Evolutionary conservation across 108 stramenopile species (phyloP).

Genomic region (Cylindrotheca fusiformis): DNA sequence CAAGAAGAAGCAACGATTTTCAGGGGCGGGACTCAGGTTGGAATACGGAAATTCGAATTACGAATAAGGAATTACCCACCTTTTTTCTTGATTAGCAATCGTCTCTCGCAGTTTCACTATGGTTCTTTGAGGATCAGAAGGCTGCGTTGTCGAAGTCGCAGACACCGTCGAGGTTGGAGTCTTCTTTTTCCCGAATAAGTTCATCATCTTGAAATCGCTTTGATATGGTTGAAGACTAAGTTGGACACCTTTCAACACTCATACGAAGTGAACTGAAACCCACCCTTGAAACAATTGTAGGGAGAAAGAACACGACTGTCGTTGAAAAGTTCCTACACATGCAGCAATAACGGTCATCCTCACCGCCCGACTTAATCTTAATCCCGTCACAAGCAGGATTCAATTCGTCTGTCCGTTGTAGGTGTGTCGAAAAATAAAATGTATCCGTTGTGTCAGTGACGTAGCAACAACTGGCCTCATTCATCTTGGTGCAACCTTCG

Average conservation of each 20-base stretch:
- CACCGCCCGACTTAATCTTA: too few species aligned
- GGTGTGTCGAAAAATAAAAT: too few species aligned
- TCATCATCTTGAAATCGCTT: constrained; percentile 14
- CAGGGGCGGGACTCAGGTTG: constrained; percentile 1
- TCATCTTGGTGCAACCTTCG: constrained; percentile 3
- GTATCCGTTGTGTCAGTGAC: too few species aligned
- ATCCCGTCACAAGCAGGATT: too few species aligned
- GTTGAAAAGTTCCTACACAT: background rate
- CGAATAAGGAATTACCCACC: constrained; percentile 57
- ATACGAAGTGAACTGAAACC: background rate
- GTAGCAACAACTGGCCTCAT: too few species aligned
- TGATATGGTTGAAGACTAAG: too few species aligned
- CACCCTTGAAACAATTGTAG: too few species aligned
- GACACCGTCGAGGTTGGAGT: constrained; percentile 33
- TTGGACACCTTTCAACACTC: background rate
- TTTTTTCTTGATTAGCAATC: constrained; percentile 81
- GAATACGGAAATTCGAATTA: constrained; percentile 10
- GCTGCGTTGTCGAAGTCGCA: constrained; percentile 29
- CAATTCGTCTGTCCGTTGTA: too few species aligned
- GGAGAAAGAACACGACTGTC: background rate
- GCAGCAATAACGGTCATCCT: too few species aligned
- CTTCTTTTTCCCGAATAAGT: constrained; percentile 52
- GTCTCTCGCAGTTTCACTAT: constrained; percentile 68
- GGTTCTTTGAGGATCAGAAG: constrained; percentile 48
- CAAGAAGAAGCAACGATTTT: too few species aligned